Evolutionary conservation across 2,329 filamentous ascomycete genomes (phyloP).

Genomic region (Ambrosiella xylebori): DNA sequence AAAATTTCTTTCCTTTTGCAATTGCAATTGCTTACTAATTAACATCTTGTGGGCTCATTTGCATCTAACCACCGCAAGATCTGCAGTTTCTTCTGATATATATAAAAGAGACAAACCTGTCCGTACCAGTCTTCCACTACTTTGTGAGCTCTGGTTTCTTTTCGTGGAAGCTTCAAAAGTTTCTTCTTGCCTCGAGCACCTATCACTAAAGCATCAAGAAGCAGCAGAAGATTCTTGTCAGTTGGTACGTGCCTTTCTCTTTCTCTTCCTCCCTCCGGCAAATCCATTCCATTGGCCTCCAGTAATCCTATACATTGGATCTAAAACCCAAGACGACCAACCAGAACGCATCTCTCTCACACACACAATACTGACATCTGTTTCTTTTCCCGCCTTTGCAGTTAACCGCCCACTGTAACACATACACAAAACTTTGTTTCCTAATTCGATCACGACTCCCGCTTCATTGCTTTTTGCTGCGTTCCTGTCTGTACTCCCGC

Average conservation of each 20-base stretch:
- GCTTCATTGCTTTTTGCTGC: neutral
- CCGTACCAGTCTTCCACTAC: neutral
- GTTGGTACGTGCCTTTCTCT: no score
- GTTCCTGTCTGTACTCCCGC: neutral
- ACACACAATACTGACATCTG: neutral
- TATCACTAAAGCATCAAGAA: no score
- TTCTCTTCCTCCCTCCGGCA: no score
- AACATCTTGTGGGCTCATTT: no score
- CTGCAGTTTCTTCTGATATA: no score
- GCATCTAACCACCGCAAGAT: no score
- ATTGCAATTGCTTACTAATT: neutral
- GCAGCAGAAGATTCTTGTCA: no score
- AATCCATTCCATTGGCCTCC: no score
- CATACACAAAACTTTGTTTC: neutral
- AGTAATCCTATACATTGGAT: no score
- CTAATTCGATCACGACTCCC: slow-evolving; percentile 1
- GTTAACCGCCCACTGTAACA: neutral
- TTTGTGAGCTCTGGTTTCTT: neutral
- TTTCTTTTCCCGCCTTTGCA: neutral
- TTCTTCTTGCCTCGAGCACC: no score
- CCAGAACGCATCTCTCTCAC: neutral
- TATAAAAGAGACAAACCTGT: neutral
- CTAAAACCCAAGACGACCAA: no score
- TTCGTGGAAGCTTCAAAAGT: neutral
- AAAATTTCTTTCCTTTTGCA: neutral